Evolutionary conservation across 2,329 filamentous ascomycete species (phyloP).

Genomic region (Stagonosporopsis cucurbitacearum): DNA sequence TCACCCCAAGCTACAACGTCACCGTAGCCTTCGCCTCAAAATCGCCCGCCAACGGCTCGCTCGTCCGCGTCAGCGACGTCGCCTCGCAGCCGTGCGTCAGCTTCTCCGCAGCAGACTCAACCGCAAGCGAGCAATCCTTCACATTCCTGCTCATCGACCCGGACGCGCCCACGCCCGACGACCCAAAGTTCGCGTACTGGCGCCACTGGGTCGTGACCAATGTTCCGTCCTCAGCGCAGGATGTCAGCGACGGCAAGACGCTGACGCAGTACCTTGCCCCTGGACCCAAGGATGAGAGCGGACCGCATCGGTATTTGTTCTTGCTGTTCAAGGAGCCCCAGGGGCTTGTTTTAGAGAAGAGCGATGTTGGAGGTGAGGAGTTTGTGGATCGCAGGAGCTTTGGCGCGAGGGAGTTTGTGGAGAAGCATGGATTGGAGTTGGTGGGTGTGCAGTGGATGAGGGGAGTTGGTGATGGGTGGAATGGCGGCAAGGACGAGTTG

Average conservation of each 20-base stretch:
- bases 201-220: constrained; percentile 58
- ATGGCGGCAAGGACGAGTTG: constrained; percentile 10
- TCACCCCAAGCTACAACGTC: constrained; percentile 53
- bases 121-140: constrained; percentile 42
- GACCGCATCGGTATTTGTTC: constrained; percentile 46
- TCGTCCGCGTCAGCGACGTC: constrained; percentile 47
- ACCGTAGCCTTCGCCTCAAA: constrained; percentile 42
- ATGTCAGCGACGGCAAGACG: constrained; percentile 23
- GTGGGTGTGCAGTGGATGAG: constrained; percentile 48
- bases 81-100: constrained; percentile 25
- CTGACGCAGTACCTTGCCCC: constrained; percentile 44
- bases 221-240: constrained; percentile 14
- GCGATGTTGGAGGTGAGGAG: constrained; percentile 45
- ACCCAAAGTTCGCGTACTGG: constrained; percentile 64
- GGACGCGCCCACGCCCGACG: constrained; percentile 62
- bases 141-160: constrained; percentile 61
- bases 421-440: constrained; percentile 36
- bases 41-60: constrained; percentile 32
- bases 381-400: constrained; percentile 46
- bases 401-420: constrained; percentile 30
- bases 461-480: constrained; percentile 48
- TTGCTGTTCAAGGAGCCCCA: constrained; percentile 40
- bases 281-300: constrained; percentile 45
- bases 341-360: constrained; percentile 27
- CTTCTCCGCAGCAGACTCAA: constrained; percentile 34